Evolutionary conservation across 495 filamentous ascomycete species (phyloP), one percentile per base, ranked within the genome.

Genomic region (Penicillium flavigenum): DNA sequence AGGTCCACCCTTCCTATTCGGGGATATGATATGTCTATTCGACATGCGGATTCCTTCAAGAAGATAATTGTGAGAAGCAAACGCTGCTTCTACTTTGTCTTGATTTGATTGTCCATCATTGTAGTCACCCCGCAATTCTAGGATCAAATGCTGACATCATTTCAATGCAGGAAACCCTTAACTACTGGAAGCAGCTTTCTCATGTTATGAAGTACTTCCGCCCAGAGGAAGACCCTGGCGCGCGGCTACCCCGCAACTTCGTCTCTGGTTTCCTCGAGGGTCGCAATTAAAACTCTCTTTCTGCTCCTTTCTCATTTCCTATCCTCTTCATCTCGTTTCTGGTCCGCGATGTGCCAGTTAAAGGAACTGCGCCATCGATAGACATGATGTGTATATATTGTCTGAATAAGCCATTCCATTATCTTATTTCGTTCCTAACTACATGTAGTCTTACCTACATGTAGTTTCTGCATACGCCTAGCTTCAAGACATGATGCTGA

Each of bases 201-300:
- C 94, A 98, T 70, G 84, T 98, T 62, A 89, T 98, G 81, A 96
- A 96, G 68, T 98, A 95, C 76, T 98, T 97, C 82, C 83, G 91
- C 64, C 79, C 85, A 70, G 91, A 96, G 73, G 92, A 96, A 72
- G 90, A 96, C 60, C 82, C 85, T 24, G 85, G 81, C 59, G 87
- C 88, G 56, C 83, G 82, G 62, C 75, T 96, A 73, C 94, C 94
- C 29, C 78, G 82, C 56, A 91, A 84, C 73, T 98, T 98, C 76
- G 91, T 98, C 75, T 80, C 82, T 59, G 91, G 91, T 31, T 98
- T 98, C 81, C 79, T 98, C 68, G 90, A 98, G 85, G 76, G 76
- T 61, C 76, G 76, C 65, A 79, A 79, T 68, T 79, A 66, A 71
- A 66, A 58, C 44, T 43, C 38, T 55, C 24, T 55, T 60, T 47